These are phyloP conservation scores for Hypoxylon sp. DNA, from an alignment of 2,329 filamentous ascomycete genomes.

Conservation along the genomic window DNA sequence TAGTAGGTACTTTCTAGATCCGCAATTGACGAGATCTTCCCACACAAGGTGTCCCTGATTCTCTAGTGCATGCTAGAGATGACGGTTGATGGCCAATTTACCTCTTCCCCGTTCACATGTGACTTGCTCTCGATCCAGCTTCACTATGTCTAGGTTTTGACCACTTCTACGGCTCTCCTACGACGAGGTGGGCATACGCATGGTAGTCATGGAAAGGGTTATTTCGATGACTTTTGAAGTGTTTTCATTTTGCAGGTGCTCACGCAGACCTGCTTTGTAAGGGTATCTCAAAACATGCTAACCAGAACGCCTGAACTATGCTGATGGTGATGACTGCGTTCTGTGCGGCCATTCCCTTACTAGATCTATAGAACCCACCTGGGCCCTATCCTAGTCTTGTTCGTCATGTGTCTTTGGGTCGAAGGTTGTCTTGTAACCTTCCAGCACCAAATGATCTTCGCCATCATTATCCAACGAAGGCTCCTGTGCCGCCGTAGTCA, in stretches of 20 bases:
- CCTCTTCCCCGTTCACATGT: conserved; percentile 36
- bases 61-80: conserved; percentile 71
- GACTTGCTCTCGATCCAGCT: conserved; percentile 33
- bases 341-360: conserved; percentile 4
- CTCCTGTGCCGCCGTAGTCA: conserved; percentile 55
- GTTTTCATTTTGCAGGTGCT: neutral
- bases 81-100: conserved; percentile 92
- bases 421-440: conserved; percentile 64
- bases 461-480: conserved; percentile 55
- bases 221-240: conserved; percentile 6
- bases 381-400: conserved; percentile 27
- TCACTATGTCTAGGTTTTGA: conserved; percentile 10
- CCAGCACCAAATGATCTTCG: conserved; percentile 61
- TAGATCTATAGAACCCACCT: conserved; percentile 2
- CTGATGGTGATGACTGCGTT: conserved; percentile 14
- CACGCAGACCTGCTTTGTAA: neutral
- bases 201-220: neutral
- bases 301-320: conserved; percentile 37
- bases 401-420: conserved; percentile 47
- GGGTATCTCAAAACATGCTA: conserved; percentile 41
- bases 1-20: conserved; percentile 72
- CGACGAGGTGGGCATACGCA: neutral
- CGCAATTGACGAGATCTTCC: conserved; percentile 69
- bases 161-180: neutral
- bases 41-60: conserved; percentile 92